Conservation (phyloP, 2,329 filamentous ascomycete genomes). For the Plenodomus biglobosus region DNA sequence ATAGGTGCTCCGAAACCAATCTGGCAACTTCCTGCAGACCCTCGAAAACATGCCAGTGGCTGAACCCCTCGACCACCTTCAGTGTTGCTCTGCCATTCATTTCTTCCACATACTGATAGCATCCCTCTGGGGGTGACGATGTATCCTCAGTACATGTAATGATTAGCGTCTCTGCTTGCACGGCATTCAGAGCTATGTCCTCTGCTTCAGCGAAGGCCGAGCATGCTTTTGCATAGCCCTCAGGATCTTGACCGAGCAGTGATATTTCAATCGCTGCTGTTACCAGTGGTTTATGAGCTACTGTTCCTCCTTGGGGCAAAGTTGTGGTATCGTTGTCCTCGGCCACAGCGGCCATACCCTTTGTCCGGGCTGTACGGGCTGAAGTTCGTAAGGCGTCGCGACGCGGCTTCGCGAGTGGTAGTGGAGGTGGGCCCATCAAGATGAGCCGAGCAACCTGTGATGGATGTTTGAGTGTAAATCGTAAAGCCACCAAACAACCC, state of each 20-base stretch:
- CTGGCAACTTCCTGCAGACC: conserved; percentile 41
- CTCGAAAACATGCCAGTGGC: conserved; percentile 57
- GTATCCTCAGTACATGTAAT: conserved; percentile 53
- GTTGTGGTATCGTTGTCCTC: not conserved
- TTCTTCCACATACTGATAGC: conserved; percentile 34
- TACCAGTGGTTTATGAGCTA: conserved; percentile 47
- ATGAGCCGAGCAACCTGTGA: conserved; percentile 49
- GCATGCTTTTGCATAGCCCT: conserved; percentile 59
- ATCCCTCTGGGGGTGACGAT: conserved; percentile 44
- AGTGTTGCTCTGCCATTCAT: conserved; percentile 32
- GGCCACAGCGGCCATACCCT: conserved; percentile 47
- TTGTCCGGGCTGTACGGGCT: conserved; percentile 46
- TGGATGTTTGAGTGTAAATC: conserved; percentile 47
- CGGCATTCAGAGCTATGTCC: conserved; percentile 36
- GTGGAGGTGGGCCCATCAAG: conserved; percentile 52
- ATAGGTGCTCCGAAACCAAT: not conserved
- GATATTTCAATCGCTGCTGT: conserved; percentile 48
- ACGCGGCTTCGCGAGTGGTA: conserved; percentile 47
- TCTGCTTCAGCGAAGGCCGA: conserved; percentile 50
- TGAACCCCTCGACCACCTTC: conserved; percentile 46
- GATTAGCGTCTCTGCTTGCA: conserved; percentile 35
- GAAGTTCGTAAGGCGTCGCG: conserved; percentile 5
- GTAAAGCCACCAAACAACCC: conserved; percentile 53
- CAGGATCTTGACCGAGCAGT: conserved; percentile 53
- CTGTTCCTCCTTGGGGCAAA: conserved; percentile 21